Conservation (phyloP, 2,329 filamentous ascomycete genomes). For the Dryadomyces quercivorus region DNA sequence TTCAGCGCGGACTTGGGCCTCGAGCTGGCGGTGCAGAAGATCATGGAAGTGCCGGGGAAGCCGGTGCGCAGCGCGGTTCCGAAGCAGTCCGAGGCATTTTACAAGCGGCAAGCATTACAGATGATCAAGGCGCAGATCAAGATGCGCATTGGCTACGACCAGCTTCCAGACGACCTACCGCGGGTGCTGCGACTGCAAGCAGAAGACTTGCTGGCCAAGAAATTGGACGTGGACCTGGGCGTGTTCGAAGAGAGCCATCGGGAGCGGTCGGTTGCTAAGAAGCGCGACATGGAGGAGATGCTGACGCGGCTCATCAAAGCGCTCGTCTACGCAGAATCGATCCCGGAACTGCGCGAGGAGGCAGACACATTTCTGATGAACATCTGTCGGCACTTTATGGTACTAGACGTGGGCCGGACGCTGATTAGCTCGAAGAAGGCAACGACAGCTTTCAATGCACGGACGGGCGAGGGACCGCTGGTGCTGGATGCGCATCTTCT, state of each 20-base stretch:
- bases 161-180: constrained; percentile 78
- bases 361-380: constrained; percentile 66
- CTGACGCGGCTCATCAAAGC: constrained; percentile 84
- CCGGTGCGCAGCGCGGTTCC: constrained; percentile 28
- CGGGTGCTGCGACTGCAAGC: constrained; percentile 77
- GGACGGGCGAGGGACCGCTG: constrained; percentile 74
- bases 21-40: constrained; percentile 76
- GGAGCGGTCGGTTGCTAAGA: constrained; percentile 76
- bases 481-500: constrained; percentile 78
- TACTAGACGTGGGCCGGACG: constrained; percentile 81
- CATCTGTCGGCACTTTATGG: constrained; percentile 77
- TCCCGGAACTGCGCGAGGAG: constrained; percentile 67
- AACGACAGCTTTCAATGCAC: constrained; percentile 69
- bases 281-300: constrained; percentile 67
- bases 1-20: constrained; percentile 81
- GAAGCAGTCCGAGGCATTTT: constrained; percentile 64
- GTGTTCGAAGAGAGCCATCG: constrained; percentile 65
- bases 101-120: constrained; percentile 87
- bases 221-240: constrained; percentile 57
- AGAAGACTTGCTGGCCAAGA: constrained; percentile 66
- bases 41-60: constrained; percentile 65
- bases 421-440: constrained; percentile 69
- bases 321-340: constrained; percentile 70
- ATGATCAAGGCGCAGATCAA: constrained; percentile 84
- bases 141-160: constrained; percentile 77